A percentile compares a stretch with the other conserved stretches of the same genome.
These are phyloP conservation scores for Blepharisma japonicum DNA, from an alignment of 73 alveolate genomes.

Conservation along the genomic window DNA sequence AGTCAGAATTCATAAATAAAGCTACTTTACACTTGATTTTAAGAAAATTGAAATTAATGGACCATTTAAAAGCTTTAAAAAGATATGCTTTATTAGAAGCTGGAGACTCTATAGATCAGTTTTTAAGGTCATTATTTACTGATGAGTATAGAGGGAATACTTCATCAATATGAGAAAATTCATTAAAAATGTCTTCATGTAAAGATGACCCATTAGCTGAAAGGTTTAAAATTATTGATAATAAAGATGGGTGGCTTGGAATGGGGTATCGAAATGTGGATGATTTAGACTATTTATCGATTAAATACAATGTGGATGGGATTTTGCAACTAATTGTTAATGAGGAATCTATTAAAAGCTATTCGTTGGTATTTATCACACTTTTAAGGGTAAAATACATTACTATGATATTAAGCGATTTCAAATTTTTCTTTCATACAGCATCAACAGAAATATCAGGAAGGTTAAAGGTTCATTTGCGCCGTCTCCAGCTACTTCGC, in stretches of 20 bases:
- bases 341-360: neutral
- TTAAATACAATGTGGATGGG: neutral
- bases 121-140: slow-evolving; percentile 3
- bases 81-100: slow-evolving; percentile 27
- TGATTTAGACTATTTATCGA: neutral
- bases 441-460: too few relatives aligned
- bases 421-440: neutral
- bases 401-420: slow-evolving; percentile 1
- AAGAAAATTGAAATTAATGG: slow-evolving; percentile 2
- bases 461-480: neutral
- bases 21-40: neutral
- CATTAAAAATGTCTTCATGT: neutral
- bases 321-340: neutral
- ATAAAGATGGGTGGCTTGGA: neutral
- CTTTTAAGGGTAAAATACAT: neutral
- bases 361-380: neutral
- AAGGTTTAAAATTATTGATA: neutral
- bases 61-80: slow-evolving; percentile 20
- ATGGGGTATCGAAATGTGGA: slow-evolving; percentile 9
- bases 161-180: slow-evolving; percentile 1
- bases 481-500: neutral
- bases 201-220: slow-evolving; percentile 3
- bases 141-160: neutral
- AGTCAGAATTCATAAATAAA: slow-evolving; percentile 4
- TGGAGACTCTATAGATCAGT: slow-evolving; percentile 22